Base-by-base conservation (phyloP, 768 basidiomycete genomes). In the Leccinum arenicola region DNA sequence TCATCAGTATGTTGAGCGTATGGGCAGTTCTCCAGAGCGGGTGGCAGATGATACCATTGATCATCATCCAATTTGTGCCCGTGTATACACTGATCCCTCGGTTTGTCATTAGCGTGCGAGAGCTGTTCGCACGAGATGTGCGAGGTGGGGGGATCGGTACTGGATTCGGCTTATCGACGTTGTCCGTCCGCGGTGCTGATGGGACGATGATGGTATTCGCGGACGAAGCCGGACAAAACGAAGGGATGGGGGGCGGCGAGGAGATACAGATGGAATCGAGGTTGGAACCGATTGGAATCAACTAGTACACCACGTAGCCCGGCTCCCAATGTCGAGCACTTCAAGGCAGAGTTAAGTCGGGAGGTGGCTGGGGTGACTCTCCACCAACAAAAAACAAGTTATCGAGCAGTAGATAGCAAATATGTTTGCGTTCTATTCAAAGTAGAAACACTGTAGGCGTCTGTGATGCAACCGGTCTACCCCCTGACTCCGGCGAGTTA, bases 361-460 rank as follows among this genome's bases (percentile, higher is more conserved):
- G 91, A 94, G 67, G 91, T 93, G 12, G 73, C 87, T 57, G 76
- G 77, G 25, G 87, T 89, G 80, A 87, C 88, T 7, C 72, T 89
- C 19, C 84, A 89, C 62, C 78, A 78, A 45, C 87, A 89, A 70
- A 80, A 84, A 62, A 31, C 86, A 87, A 63, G 73, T 69, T 21
- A 75, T 89, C 17, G 86, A 89, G 67, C 83, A 83, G 62, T 85
- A 88, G 65, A 89, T 90, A 52, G 84, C 84, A 1, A 87, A 90
- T 62, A 71, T 91, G 53, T 88, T 89, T 65, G 79, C 84, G 2
- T 89, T 89, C 67, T 86, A 88, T 68, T 82, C 84, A 17, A 87
- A 85, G 66, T 86, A 88, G 63, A 85, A 82, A 65, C 77, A 82
- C 27, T 29, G 27, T 29, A 29, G 27, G 27, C 27, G 8, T 29